Conservation (phyloP, 495 filamentous ascomycete species). For the Neurospora discreta region DNA sequence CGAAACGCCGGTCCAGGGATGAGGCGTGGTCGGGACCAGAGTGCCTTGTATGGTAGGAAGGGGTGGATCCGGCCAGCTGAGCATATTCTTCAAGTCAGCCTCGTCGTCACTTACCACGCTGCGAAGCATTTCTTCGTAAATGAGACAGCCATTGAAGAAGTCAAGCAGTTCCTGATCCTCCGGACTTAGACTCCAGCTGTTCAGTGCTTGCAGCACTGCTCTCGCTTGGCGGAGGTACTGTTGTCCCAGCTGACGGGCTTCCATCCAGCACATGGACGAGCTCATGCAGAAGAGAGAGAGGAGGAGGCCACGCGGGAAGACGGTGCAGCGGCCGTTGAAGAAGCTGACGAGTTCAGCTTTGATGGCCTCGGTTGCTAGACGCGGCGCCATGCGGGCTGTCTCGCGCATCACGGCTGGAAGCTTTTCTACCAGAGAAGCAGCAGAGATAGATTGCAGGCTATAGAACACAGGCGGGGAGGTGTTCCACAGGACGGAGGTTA, state of each 20-base stretch:
- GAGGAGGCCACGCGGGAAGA: conserved; percentile 20
- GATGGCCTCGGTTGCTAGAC: conserved; percentile 18
- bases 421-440: conserved; percentile 22
- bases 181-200: conserved; percentile 5
- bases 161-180: conserved; percentile 14
- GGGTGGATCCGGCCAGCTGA: conserved; percentile 23
- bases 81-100: conserved; percentile 19
- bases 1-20: conserved; percentile 22
- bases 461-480: conserved; percentile 16
- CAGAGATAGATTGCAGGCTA: conserved; percentile 21
- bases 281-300: conserved; percentile 26
- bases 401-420: conserved; percentile 21
- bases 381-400: conserved; percentile 16
- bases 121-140: conserved; percentile 26
- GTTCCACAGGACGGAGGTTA: conserved; percentile 19
- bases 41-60: neutral
- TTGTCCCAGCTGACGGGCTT: conserved; percentile 19
- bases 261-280: conserved; percentile 27
- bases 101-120: conserved; percentile 27
- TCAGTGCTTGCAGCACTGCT: conserved; percentile 13
- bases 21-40: conserved; percentile 6
- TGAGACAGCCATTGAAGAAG: conserved; percentile 25
- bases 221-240: conserved; percentile 19
- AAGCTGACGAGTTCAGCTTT: conserved; percentile 17
- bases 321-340: neutral